Conservation (phyloP, 2,329 filamentous ascomycete genomes). For the Coleophoma crateriformis region DNA sequence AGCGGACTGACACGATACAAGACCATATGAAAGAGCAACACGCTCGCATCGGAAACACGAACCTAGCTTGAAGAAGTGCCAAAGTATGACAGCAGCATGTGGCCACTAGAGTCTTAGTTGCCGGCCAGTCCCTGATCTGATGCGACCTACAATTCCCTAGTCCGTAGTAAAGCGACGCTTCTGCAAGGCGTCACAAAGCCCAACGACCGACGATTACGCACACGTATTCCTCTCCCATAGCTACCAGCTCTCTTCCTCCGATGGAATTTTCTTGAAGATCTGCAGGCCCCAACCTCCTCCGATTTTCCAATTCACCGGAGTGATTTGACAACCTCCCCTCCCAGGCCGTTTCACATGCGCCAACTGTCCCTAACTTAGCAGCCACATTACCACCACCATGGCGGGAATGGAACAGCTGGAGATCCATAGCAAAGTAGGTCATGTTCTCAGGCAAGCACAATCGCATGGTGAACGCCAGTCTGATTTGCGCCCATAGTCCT, state of each 20-base stretch:
- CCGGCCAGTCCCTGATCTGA: neutral
- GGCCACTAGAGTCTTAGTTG: neutral
- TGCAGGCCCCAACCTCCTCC: too few species aligned
- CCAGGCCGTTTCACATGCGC: constrained; percentile 4
- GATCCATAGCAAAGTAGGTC: constrained; percentile 87
- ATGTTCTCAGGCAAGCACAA: neutral
- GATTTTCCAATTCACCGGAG: too few species aligned
- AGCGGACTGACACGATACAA: too few species aligned
- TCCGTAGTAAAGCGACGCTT: neutral
- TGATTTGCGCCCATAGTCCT: constrained; percentile 58
- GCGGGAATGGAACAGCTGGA: constrained; percentile 95
- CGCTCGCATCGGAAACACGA: too few species aligned
- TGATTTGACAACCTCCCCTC: neutral
- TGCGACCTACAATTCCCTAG: neutral
- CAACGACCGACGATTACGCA: neutral
- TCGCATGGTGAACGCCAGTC: constrained; percentile 13
- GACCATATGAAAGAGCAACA: too few species aligned
- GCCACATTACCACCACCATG: constrained; percentile 68
- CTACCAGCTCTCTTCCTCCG: too few species aligned
- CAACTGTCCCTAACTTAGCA: constrained; percentile 5
- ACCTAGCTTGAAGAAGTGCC: too few species aligned
- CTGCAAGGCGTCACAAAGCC: neutral
- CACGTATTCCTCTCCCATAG: too few species aligned
- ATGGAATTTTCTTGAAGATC: too few species aligned
- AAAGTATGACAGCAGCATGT: too few species aligned